Percentiles rank a stretch among this genome's conserved stretches.
Evolutionary conservation across 257 asterid genomes (phyloP).

Genomic region (Jasminum sambac): DNA sequence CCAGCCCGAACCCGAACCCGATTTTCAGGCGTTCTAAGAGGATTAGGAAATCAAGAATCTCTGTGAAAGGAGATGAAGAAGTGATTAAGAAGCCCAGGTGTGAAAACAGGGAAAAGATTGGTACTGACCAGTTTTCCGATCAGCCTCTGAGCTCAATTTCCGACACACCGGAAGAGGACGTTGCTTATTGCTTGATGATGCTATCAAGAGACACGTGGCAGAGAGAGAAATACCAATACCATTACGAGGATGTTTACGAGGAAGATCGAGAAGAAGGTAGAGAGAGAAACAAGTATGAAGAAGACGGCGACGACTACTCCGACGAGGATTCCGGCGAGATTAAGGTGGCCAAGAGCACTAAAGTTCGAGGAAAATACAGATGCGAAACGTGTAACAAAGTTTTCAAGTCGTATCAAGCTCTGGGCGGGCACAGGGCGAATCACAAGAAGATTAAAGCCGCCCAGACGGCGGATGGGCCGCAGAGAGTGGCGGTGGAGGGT

Average conservation of each 20-base stretch:
- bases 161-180: slow-evolving; percentile 69
- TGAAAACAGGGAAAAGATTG: slow-evolving; percentile 10
- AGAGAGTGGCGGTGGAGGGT: slow-evolving; percentile 3
- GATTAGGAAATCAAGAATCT: slow-evolving; percentile 37
- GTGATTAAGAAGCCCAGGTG: slow-evolving; percentile 26
- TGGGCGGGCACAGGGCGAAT: slow-evolving; percentile 94
- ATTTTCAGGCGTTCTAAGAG: slow-evolving; percentile 51
- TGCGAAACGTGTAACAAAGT: slow-evolving; percentile 74
- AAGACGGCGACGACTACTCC: slow-evolving; percentile 23
- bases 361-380: slow-evolving; percentile 54
- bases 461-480: background rate
- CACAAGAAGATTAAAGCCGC: slow-evolving; percentile 61
- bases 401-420: slow-evolving; percentile 82
- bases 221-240: slow-evolving; percentile 25
- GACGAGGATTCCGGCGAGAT: slow-evolving; percentile 35
- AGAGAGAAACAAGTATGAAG: slow-evolving; percentile 11
- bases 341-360: slow-evolving; percentile 31
- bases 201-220: slow-evolving; percentile 72
- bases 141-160: slow-evolving; percentile 72
- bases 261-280: slow-evolving; percentile 22
- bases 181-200: slow-evolving; percentile 82
- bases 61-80: slow-evolving; percentile 20
- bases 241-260: background rate
- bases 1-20: slow-evolving; percentile 36
- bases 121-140: slow-evolving; percentile 20